A percentile compares a stretch with the other conserved stretches of the same genome.
Evolutionary conservation across 2,329 filamentous ascomycete genomes (phyloP).

Genomic region (Leptographium flavum): DNA sequence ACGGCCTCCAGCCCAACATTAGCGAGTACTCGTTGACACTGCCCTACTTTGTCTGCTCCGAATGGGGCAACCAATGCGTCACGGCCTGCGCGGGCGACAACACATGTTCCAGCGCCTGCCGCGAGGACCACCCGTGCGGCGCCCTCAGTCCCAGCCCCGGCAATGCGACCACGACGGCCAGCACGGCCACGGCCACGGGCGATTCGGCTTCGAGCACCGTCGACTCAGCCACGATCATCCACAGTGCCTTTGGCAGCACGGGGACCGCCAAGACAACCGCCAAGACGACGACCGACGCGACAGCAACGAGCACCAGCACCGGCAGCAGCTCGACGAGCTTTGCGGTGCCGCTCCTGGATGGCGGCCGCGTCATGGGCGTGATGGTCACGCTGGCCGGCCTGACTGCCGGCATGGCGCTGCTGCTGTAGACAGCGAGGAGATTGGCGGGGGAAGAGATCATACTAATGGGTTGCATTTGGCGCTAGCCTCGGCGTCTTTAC

Average conservation of each 20-base stretch:
- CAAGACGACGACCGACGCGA: too few species aligned
- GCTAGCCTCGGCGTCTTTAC: too few species aligned
- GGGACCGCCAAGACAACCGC: neutral
- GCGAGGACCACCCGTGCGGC: conserved; percentile 56
- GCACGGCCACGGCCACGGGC: conserved; percentile 22
- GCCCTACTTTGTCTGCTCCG: conserved; percentile 61
- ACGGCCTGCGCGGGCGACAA: conserved; percentile 36
- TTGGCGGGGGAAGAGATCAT: too few species aligned
- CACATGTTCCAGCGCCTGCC: conserved; percentile 48
- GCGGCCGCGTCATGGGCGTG: conserved; percentile 12
- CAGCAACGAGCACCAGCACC: too few species aligned
- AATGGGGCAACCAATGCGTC: conserved; percentile 59
- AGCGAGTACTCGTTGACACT: conserved; percentile 66
- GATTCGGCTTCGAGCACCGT: conserved; percentile 4
- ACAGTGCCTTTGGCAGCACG: conserved; percentile 17
- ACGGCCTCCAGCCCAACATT: conserved; percentile 53
- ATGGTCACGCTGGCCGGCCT: conserved; percentile 13
- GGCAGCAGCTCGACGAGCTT: conserved; percentile 1
- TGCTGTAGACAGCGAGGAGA: too few species aligned
- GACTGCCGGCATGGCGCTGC: conserved; percentile 16
- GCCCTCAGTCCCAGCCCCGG: conserved; percentile 46
- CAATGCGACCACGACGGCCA: conserved; percentile 38
- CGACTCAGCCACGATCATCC: conserved; percentile 19
- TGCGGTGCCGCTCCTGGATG: conserved; percentile 17
- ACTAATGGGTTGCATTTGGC: too few species aligned